These are phyloP conservation scores for Urochloa ruziziensis DNA, from an alignment of 176 grass and related monocot species.

Conservation along the genomic window DNA sequence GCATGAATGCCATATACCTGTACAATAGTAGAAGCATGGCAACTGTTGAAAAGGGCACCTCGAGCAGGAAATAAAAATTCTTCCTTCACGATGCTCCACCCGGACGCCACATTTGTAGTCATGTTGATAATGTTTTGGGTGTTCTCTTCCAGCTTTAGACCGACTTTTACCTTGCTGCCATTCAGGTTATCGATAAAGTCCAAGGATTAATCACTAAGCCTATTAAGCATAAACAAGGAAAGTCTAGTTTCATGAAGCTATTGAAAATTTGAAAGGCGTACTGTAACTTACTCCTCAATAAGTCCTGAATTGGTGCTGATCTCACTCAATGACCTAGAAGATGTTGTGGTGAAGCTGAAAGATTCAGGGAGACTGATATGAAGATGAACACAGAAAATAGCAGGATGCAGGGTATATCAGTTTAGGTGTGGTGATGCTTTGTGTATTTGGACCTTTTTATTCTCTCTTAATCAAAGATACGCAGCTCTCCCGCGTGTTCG, in stretches of 20 bases:
- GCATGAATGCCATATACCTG: constrained; percentile 31
- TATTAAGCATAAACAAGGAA: not conserved
- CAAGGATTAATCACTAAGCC: not conserved
- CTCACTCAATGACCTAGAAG: not conserved
- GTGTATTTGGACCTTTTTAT: no score
- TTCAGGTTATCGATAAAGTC: constrained; percentile 8
- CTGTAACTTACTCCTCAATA: constrained; percentile 1
- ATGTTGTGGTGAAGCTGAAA: not conserved
- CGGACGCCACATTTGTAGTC: constrained; percentile 24
- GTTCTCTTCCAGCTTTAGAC: constrained; percentile 8
- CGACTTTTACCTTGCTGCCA: constrained; percentile 10
- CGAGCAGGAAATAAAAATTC: constrained; percentile 47
- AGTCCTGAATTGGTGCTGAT: not conserved
- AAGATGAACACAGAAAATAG: constrained; percentile 14
- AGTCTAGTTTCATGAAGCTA: not conserved
- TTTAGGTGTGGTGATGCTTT: no score
- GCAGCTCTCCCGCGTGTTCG: no score
- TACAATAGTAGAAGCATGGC: constrained; percentile 84
- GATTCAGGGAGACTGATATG: not conserved
- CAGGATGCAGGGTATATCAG: not conserved
- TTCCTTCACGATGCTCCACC: constrained; percentile 59
- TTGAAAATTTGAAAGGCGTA: not conserved
- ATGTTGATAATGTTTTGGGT: constrained; percentile 22
- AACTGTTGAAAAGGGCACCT: constrained; percentile 55
- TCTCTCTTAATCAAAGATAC: no score